Evolutionary conservation across 768 basidiomycete genomes (phyloP).

Genomic region (Tephrocybe rancida): DNA sequence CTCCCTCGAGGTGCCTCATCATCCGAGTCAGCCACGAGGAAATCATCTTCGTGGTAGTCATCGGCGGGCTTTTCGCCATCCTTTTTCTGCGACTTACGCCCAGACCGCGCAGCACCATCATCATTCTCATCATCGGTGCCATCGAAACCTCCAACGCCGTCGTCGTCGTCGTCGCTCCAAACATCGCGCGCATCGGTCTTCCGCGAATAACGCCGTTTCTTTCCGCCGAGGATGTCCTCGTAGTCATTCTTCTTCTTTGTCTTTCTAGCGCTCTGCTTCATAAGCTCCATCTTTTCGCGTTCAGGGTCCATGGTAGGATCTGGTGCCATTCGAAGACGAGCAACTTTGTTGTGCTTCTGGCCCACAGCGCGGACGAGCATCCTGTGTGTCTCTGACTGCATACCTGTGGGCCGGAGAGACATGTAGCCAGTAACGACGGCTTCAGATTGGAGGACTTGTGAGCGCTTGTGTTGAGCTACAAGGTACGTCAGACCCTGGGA

Average conservation of each 20-base stretch:
- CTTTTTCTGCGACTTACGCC: constrained; percentile 50
- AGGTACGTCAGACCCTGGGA: constrained; percentile 85
- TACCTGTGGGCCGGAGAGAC: constrained; percentile 82
- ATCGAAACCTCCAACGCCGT: constrained; percentile 47
- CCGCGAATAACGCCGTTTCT: constrained; percentile 46
- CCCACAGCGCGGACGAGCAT: constrained; percentile 87
- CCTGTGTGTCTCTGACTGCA: constrained; percentile 89
- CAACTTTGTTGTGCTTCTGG: constrained; percentile 82
- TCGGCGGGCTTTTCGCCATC: constrained; percentile 55
- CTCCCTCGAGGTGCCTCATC: constrained; percentile 54
- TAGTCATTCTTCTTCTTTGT: constrained; percentile 58
- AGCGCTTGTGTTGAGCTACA: constrained; percentile 86
- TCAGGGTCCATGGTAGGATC: constrained; percentile 79
- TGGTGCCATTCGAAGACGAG: constrained; percentile 78
- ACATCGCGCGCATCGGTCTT: constrained; percentile 43
- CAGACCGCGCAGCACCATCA: constrained; percentile 31
- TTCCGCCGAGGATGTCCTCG: constrained; percentile 50
- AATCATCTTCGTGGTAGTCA: constrained; percentile 84
- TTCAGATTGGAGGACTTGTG: constrained; percentile 86
- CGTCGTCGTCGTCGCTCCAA: constrained; percentile 73
- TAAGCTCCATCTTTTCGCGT: constrained; percentile 67
- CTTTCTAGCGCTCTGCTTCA: constrained; percentile 66
- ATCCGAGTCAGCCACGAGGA: constrained; percentile 79
- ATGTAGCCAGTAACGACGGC: constrained; percentile 83
- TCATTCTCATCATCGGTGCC: constrained; percentile 67